Evolutionary conservation across 2,329 filamentous ascomycete species (phyloP).

Genomic region (Verticillium alfalfae): DNA sequence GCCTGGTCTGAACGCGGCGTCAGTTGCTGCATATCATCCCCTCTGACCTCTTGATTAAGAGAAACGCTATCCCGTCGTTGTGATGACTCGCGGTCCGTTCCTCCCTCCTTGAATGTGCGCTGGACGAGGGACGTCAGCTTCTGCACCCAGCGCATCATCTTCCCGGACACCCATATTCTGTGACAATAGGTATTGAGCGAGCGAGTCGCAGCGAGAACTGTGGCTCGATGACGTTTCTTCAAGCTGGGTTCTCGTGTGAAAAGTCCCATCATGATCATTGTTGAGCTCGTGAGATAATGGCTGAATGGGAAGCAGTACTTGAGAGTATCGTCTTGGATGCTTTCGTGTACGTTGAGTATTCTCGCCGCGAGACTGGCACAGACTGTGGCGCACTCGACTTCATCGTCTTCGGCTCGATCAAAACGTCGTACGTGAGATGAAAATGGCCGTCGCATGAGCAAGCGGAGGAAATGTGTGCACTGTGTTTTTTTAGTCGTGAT

Average conservation of each 20-base stretch:
- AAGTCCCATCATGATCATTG: conserved; percentile 6
- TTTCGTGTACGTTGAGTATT: conserved; percentile 5
- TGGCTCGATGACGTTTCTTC: not conserved
- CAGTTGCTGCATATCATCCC: not conserved
- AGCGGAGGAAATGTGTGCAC: conserved; percentile 4
- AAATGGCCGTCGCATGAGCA: conserved; percentile 4
- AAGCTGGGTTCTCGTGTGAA: conserved; percentile 1
- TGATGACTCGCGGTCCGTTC: not conserved
- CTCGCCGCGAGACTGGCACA: conserved; percentile 5
- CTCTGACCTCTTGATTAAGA: not conserved
- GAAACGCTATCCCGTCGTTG: not conserved
- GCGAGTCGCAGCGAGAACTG: conserved; percentile 1
- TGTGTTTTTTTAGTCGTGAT: not conserved
- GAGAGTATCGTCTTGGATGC: conserved; percentile 2
- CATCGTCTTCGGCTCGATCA: not conserved
- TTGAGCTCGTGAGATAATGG: conserved; percentile 5
- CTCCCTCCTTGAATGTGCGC: not conserved
- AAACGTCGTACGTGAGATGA: not conserved
- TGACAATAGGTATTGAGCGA: conserved; percentile 7
- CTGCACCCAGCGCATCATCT: conserved; percentile 8
- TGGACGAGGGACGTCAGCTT: conserved; percentile 4
- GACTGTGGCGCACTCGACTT: conserved; percentile 2
- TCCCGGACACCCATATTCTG: conserved; percentile 6
- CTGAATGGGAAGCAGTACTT: conserved; percentile 8
- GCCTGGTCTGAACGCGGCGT: not conserved